These are phyloP conservation scores for Prototheca wickerhamii DNA, from an alignment of 163 green algal genomes.

Conservation along the genomic window DNA sequence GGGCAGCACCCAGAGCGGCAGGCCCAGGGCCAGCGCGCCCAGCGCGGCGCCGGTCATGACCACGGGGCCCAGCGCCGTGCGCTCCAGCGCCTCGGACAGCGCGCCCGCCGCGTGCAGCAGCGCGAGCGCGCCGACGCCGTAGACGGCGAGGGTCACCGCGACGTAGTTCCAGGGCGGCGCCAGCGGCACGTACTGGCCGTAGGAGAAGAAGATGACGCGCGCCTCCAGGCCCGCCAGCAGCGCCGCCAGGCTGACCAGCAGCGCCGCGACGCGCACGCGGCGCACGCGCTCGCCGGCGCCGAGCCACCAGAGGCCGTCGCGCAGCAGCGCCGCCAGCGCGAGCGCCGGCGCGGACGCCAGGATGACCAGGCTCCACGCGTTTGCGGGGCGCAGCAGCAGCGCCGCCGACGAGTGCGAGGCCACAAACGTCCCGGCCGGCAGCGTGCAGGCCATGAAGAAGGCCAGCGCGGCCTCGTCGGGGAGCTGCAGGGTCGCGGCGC, in stretches of 20 bases:
- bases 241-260: conserved; percentile 36
- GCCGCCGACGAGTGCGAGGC: conserved; percentile 50
- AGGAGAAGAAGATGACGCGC: conserved; percentile 80
- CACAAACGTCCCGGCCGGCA: conserved; percentile 53
- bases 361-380: conserved; percentile 71
- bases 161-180: conserved; percentile 79
- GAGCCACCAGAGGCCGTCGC: conserved; percentile 68
- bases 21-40: conserved; percentile 54
- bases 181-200: conserved; percentile 86
- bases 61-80: conserved; percentile 17
- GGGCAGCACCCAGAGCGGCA: conserved; percentile 69
- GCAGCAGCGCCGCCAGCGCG: conserved; percentile 42
- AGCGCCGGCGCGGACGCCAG: conserved; percentile 51
- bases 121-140: conserved; percentile 37
- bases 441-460: conserved; percentile 34
- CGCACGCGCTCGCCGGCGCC: conserved; percentile 5
- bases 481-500: conserved; percentile 39
- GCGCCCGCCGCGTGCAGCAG: conserved; percentile 37
- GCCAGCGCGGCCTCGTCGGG: conserved; percentile 42
- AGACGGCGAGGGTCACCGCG: conserved; percentile 66
- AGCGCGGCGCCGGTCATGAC: conserved; percentile 28
- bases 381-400: conserved; percentile 42
- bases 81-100: conserved; percentile 23
- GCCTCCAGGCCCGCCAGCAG: conserved; percentile 70
- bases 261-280: conserved; percentile 27